Evolutionary conservation across 306 rosid species (phyloP), one percentile per base, ranked within the genome.

Genomic region (Inga leiocalycina): DNA sequence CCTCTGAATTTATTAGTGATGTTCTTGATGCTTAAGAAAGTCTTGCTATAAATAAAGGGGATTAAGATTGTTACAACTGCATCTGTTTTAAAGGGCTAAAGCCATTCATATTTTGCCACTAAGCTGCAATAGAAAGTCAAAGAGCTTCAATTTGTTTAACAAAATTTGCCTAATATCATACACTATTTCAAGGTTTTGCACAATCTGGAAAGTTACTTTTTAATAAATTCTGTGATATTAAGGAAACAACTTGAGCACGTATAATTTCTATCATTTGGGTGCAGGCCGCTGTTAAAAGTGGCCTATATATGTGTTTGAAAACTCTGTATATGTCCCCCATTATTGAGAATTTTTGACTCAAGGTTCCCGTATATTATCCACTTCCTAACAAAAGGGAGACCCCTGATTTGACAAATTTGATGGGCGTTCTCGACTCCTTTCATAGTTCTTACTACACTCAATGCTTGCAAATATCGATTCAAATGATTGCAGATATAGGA

Each of bases 141-240:
- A 54, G 24, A 59, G 57, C 39, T 44, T 74, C 56, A 54, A 67
- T 9, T 27, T 66, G 71, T n/a, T 59, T 71, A 39, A 17, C 64
- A 79, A 51, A 76, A 80, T 52, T 76, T 37, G 45, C 77, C 44
- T 54, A 76, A 79, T 48, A 34, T 71, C 46, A 14, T 56, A 46
- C 49, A 74, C 46, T 24, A 52, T 71, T 80, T 76, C 75, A 64
- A 76, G 75, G 43, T 20, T 77, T 74, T 70, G 39, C 81, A 48
- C 77, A 67, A 14, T 30, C 11, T 8, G 27, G 79, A 75, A 57
- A 75, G 10, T 30, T 74, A 12, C 27, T 24, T 15, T 48, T 20
- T 16, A 49, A 27, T 4, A 14, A 16, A 14, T 22, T 22, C 16
- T 27, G 11, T 46, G 8, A 6, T 74, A 15, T 15, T 19, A 46